These are phyloP conservation scores for Claviceps paspali DNA, from an alignment of 2,329 filamentous ascomycete species.

Conservation along the genomic window DNA sequence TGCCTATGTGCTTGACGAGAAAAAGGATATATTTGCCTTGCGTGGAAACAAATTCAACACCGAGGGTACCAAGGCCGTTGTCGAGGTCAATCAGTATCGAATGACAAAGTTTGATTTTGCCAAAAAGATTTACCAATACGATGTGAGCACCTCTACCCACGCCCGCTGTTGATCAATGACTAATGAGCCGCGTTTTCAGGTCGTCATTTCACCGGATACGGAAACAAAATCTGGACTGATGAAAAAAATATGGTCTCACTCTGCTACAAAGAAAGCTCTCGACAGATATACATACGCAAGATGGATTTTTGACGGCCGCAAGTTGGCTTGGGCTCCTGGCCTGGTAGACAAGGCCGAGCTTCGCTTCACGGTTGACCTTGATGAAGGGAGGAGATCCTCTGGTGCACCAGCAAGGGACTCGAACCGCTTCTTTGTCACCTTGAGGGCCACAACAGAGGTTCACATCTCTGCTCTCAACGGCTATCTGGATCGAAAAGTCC, in stretches of 20 bases:
- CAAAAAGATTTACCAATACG: constrained; percentile 63
- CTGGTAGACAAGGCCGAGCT: constrained; percentile 31
- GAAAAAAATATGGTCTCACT: constrained; percentile 62
- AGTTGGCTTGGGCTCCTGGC: constrained; percentile 58
- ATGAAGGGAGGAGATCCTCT: constrained; percentile 41
- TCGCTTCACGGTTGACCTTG: constrained; percentile 54
- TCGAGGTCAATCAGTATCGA: constrained; percentile 61
- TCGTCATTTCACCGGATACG: constrained; percentile 46
- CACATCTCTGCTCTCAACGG: constrained; percentile 48
- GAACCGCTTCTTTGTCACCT: constrained; percentile 43
- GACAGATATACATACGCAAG: constrained; percentile 24
- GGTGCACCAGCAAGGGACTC: constrained; percentile 16
- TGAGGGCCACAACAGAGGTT: constrained; percentile 52
- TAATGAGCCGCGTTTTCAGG: constrained; percentile 25
- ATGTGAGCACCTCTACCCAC: constrained; percentile 40
- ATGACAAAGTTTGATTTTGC: constrained; percentile 42
- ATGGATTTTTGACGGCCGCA: constrained; percentile 72
- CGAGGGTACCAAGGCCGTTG: constrained; percentile 35
- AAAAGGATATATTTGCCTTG: constrained; percentile 20
- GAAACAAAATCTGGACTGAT: constrained; percentile 50
- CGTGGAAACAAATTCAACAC: constrained; percentile 34
- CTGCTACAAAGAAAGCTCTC: constrained; percentile 39
- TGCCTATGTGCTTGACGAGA: constrained; percentile 28
- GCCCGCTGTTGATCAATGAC: neutral
- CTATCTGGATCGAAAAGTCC: constrained; percentile 47